phyloP scores from a whole-genome alignment of 2,329 filamentous ascomycete genomes.

The Torrubiella hemipterigena region DNA sequence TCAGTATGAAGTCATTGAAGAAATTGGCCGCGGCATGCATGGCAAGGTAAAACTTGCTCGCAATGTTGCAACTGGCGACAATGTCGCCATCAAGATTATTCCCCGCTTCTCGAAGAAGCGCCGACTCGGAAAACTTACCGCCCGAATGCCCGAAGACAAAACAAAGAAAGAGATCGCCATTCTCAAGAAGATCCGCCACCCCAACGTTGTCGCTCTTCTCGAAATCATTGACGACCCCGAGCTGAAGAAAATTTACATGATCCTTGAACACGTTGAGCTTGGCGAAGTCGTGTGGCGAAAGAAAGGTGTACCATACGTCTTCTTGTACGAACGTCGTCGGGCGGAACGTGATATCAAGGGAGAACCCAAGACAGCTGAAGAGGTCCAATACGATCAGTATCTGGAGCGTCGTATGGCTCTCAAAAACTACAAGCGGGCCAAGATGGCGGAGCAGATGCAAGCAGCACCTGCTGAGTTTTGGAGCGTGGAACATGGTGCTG shows the following conservation, averaged over 20 bases:
- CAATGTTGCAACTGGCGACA: slow-evolving; percentile 61
- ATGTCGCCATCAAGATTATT: slow-evolving; percentile 97
- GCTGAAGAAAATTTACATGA: slow-evolving; percentile 95
- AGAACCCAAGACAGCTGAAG: slow-evolving; percentile 44
- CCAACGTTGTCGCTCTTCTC: slow-evolving; percentile 89
- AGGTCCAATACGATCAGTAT: slow-evolving; percentile 47
- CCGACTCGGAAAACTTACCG: slow-evolving; percentile 72
- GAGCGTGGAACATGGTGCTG: slow-evolving; percentile 71
- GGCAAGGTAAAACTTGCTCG: slow-evolving; percentile 95
- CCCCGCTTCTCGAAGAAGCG: slow-evolving; percentile 89
- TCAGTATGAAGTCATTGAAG: slow-evolving; percentile 92
- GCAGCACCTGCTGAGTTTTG: slow-evolving; percentile 54
- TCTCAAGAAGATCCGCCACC: slow-evolving; percentile 92
- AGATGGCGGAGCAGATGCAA: slow-evolving; percentile 32
- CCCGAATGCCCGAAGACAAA: slow-evolving; percentile 57
- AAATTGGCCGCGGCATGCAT: slow-evolving; percentile 90
- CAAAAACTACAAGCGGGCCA: slow-evolving; percentile 46
- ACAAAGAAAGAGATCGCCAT: slow-evolving; percentile 96
- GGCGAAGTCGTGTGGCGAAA: slow-evolving; percentile 93
- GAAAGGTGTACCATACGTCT: slow-evolving; percentile 74
- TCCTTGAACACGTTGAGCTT: slow-evolving; percentile 86
- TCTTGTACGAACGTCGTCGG: slow-evolving; percentile 68
- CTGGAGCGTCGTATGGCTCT: slow-evolving; percentile 46
- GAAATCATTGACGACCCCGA: slow-evolving; percentile 97
- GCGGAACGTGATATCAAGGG: slow-evolving; percentile 61